Evolutionary conservation across 257 asterid genomes (phyloP).

Genomic region (Capsicum baccatum): DNA sequence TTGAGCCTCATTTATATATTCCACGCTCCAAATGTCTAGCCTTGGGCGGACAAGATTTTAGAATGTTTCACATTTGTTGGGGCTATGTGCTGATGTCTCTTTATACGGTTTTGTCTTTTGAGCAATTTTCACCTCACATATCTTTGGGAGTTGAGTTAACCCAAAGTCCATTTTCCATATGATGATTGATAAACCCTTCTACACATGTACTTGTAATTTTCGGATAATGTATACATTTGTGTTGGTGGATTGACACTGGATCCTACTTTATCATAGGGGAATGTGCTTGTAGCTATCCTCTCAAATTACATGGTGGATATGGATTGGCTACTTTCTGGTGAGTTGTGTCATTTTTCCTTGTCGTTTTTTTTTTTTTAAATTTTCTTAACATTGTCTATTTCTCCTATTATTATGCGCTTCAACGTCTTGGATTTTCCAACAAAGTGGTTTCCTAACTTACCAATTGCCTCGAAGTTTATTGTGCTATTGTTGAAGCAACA

Average conservation of each 20-base stretch:
- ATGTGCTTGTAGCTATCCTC: conserved; percentile 73
- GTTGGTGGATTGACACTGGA: not conserved
- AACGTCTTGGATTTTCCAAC: not conserved
- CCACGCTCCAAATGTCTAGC: not conserved
- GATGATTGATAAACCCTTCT: conserved; percentile 6
- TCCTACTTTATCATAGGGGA: conserved; percentile 56
- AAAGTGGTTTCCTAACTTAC: not conserved
- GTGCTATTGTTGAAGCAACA: no score
- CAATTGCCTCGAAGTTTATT: not conserved
- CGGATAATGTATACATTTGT: not conserved
- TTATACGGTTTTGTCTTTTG: not conserved
- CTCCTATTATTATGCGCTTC: conserved; percentile 22
- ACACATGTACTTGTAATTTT: not conserved
- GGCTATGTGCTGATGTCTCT: not conserved
- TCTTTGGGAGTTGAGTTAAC: not conserved
- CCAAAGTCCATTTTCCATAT: not conserved
- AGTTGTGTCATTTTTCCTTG: conserved; percentile 37
- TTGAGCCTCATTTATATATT: not conserved
- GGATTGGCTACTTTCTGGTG: conserved; percentile 95
- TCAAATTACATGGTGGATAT: conserved; percentile 97
- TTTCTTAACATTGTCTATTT: conserved; percentile 12
- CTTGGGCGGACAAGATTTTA: not conserved
- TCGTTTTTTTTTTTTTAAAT: not conserved
- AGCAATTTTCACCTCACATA: not conserved
- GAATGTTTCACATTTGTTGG: not conserved